Evolutionary conservation across 805 yeast genomes (phyloP), one percentile per base, ranked within the genome.

Genomic region (Jamesozyma jinghongensis): DNA sequence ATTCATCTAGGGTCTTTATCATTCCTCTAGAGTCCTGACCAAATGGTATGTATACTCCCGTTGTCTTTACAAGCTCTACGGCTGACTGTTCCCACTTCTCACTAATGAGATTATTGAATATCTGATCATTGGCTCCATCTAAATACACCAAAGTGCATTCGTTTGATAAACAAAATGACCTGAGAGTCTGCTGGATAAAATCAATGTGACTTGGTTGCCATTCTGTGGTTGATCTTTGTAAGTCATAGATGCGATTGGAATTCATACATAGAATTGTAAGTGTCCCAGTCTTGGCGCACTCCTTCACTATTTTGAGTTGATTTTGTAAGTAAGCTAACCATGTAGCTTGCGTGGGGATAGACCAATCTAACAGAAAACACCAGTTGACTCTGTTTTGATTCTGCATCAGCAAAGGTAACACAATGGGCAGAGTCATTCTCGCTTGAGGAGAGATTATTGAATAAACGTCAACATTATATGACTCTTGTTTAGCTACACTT

Each of bases 1-100:
- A 34, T 4, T 63, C 71, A 39, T 61, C 54, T 17, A 70, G 37
- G 0, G 68, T 58, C 28, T 60, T 50, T 20, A 80, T 77, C 48
- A 75, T 71, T 17, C 66, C 65, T 66, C 70, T 63, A 3, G 78
- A 59, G 46, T 80, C 86, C 62, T 70, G 63, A 0, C 73, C 77
- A 5, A 44, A 41, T 0, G 81, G 79, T 2, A 78, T 64, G 17
- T 57, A 46, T 25, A 67, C 50, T 22, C 59, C 54, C 5, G 52
- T 40, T 8, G 51, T 42, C 12, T 42, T 34, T 3, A 42, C 47
- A 38, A 52, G 41, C 13, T 54, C 53, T 5, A 45, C 32, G 2
- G 31, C 34, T 13, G 38, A 31, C 4, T 36, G 36, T 2, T 38
- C 33, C 20, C 47, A 37, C 10, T 32, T 36, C 19, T 40, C 38